Evolutionary conservation across 1,139 yeast genomes (phyloP).

Genomic region (Tardiomyces digboiensis): DNA sequence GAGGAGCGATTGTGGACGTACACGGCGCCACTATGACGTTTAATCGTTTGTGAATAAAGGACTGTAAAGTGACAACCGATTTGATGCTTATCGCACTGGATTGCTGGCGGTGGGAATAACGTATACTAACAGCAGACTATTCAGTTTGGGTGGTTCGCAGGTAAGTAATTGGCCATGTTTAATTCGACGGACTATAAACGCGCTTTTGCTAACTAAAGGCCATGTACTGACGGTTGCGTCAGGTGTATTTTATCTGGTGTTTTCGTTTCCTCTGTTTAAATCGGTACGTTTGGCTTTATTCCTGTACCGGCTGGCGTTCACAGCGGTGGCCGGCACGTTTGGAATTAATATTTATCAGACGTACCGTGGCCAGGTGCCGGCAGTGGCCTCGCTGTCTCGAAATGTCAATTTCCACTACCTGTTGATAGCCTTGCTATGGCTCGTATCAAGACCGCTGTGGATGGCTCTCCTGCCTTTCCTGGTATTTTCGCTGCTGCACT

Average conservation of each 20-base stretch:
- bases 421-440: constrained; percentile 47
- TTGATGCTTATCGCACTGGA: too few relatives aligned
- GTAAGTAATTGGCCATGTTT: not conserved
- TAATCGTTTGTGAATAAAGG: too few relatives aligned
- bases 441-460: constrained; percentile 41
- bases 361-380: constrained; percentile 20
- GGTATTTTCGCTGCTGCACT: constrained; percentile 66
- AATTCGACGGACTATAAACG: not conserved
- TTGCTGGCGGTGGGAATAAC: too few relatives aligned
- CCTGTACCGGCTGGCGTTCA: constrained; percentile 52
- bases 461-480: constrained; percentile 57
- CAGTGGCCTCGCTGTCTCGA: constrained; percentile 29
- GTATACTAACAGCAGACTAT: not conserved
- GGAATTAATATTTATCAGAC: constrained; percentile 65
- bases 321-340: constrained; percentile 65
- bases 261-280: constrained; percentile 28
- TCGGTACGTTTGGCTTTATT: constrained; percentile 29
- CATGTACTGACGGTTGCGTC: constrained; percentile 57
- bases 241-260: constrained; percentile 43
- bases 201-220: constrained; percentile 21
- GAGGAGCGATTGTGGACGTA: too few relatives aligned
- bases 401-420: constrained; percentile 69
- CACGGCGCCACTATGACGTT: too few relatives aligned
- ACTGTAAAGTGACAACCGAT: too few relatives aligned
- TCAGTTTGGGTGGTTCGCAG: constrained; percentile 27